A percentile compares a stretch with the other conserved stretches of the same genome.
These are phyloP conservation scores for Melastoma malabathricum DNA, from an alignment of 345 rosid species.

Conservation along the genomic window DNA sequence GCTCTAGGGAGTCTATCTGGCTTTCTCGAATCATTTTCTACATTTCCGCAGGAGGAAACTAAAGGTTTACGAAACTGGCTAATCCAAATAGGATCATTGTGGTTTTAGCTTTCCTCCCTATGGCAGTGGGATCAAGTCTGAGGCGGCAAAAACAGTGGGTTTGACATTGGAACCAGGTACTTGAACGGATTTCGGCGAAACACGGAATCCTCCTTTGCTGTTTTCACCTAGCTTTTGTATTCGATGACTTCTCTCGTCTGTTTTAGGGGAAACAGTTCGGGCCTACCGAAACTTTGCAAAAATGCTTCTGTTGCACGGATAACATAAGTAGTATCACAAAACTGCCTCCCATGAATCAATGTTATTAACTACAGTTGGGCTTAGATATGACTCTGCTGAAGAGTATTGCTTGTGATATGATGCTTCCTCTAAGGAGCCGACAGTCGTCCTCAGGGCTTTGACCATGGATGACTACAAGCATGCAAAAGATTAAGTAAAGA, in stretches of 20 bases:
- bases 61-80: conserved; percentile 33
- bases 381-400: background rate
- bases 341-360: conserved; percentile 28
- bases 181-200: background rate
- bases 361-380: conserved; percentile 11
- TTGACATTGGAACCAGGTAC: conserved; percentile 53
- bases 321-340: conserved; percentile 43
- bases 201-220: background rate
- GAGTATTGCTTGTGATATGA: background rate
- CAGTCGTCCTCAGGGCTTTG: conserved; percentile 55
- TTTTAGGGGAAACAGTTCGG: conserved; percentile 44
- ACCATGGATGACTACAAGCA: conserved; percentile 63
- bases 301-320: conserved; percentile 62
- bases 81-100: background rate
- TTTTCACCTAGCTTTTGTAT: too few species aligned
- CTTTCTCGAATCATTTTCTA: conserved; percentile 57
- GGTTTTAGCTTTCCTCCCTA: background rate
- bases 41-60: conserved; percentile 39
- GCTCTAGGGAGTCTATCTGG: conserved; percentile 67
- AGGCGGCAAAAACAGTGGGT: conserved; percentile 66
- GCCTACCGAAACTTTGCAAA: conserved; percentile 43
- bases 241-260: background rate
- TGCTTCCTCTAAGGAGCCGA: background rate
- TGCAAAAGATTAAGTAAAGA: conserved; percentile 66
- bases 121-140: conserved; percentile 31